phyloP scores from a whole-genome alignment of 1,139 yeast species.

The Candida sp. region DNA sequence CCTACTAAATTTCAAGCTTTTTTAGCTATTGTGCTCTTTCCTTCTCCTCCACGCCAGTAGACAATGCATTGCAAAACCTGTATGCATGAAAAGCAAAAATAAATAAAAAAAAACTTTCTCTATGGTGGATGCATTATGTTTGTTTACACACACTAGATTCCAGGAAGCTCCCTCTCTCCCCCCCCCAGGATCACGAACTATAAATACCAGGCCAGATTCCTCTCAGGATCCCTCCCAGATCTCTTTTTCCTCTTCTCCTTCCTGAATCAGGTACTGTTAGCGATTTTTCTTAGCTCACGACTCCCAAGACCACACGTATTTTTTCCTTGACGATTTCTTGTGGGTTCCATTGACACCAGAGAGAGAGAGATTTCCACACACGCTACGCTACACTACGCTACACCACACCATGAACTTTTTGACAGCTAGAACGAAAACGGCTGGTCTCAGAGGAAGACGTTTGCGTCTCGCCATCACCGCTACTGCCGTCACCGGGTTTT shows the following conservation, averaged over 20 bases:
- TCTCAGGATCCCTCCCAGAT: too few species aligned
- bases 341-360: too few species aligned
- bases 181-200: too few species aligned
- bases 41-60: neutral
- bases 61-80: neutral
- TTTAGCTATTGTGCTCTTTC: neutral
- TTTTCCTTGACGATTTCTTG: neutral
- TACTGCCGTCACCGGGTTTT: conserved; percentile 68
- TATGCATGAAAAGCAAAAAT: too few species aligned
- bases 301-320: neutral
- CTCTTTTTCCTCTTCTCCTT: too few species aligned
- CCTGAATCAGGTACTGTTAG: neutral
- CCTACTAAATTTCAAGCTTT: too few species aligned
- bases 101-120: neutral
- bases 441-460: conserved; percentile 52
- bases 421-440: neutral
- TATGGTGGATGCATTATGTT: too few species aligned
- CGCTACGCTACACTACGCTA: conserved; percentile 5
- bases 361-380: conserved; percentile 7
- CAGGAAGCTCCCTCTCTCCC: too few species aligned
- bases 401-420: neutral
- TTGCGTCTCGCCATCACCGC: conserved; percentile 52
- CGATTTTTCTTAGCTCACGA: too few species aligned
- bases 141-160: too few species aligned
- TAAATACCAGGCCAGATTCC: too few species aligned